Base-by-base conservation (phyloP, 2,329 filamentous ascomycete species). In the Colletotrichum noveboracense region DNA sequence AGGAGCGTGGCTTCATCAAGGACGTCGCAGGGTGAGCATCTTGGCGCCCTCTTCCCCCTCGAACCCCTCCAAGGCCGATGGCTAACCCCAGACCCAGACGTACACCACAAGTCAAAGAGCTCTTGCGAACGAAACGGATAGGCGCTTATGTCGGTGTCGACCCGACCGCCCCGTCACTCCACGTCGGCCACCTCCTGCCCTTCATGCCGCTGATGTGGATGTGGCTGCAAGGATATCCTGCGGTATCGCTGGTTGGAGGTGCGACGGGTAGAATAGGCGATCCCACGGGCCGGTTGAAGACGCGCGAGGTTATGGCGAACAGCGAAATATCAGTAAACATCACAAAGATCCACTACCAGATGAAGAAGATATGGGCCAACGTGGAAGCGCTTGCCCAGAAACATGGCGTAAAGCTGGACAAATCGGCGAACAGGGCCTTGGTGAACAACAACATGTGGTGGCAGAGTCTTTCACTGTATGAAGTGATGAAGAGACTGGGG, bases 391-490 rank as follows among this genome's bases (percentile, higher is more conserved):
- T 95, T 78, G 94, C 91, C 7, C 84, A 85, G 70, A 93, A 91
- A 78, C 92, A 94, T 81, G 93, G 93, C 6, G 94, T 92, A 81
- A 76, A 90, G 30, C 88, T 88, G 75, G 86, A 93, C 60, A 93
- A 90, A 88, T 88, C 91, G 6, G 95, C 94, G 87, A 91, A 88
- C 77, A 91, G 92, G 70, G 91, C 90, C 26, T 80, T 98, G 48
- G 83, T 93, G 32, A 97, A 98, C 86, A 99, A 99, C 84, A 94
- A 92, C 77, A 88, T 89, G 66, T 99, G 97, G 97, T 92, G 96
- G 86, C 91, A 94, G 78, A 91, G 90, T 52, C 85, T 95, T 58
- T 89, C 92, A 2, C 88, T 98, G 60, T 87, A 95, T 65, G 94
- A 98, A 61, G 91, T 98, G 67, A 87, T 97, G 78, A 91, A 91